Evolutionary conservation across 2,329 filamentous ascomycete species (phyloP), one percentile per base, ranked within the genome.

Genomic region (Xylariomycetidae sp.): DNA sequence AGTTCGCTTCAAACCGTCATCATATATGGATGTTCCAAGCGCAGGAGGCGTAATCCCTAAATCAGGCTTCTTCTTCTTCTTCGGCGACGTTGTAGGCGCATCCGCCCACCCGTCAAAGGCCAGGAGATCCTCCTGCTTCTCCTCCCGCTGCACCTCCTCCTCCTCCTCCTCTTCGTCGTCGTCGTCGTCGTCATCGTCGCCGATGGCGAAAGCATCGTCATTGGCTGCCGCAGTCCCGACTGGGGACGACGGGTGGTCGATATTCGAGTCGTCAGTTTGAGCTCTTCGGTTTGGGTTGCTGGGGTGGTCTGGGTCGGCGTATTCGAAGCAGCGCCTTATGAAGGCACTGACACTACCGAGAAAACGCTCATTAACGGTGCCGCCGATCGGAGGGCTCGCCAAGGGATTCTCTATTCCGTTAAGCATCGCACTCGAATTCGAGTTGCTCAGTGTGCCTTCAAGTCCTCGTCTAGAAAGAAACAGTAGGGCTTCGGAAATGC

Each of bases 291-390:
- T 60, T 38, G 77, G 70, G 43, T 79, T 73, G 54, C 73, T 70
- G 1, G 82, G 79, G 43, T 85, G 82, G 52, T 93, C 90, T 1
- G 92, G 90, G 53, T 98, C 92, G 5, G 92, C 92, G 53, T 98
- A 98, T 60, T 98, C 92, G 46, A 98, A 98, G 60, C 92, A 98
- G 38, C 92, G 76, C 44, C 89, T 76, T 39, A 96, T 98, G 55
- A 98, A 98, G 3, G 88, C 88, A 48, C 87, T 95, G 32, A 98
- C 88, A 42, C 89, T 95, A 41, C 83, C 85, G 17, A 98, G 65
- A 54, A 98, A 96, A 33, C 81, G 77, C 59, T 96, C 92, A 45
- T 93, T 92, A 25, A 81, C 76, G 35, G 85, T 67, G 50, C 70
- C 64, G n/a, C 70, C 71, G 1, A 60, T 55, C 29, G 56, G 53